Conservation (phyloP, 2,329 filamentous ascomycete species). For the Hortaea werneckii region DNA sequence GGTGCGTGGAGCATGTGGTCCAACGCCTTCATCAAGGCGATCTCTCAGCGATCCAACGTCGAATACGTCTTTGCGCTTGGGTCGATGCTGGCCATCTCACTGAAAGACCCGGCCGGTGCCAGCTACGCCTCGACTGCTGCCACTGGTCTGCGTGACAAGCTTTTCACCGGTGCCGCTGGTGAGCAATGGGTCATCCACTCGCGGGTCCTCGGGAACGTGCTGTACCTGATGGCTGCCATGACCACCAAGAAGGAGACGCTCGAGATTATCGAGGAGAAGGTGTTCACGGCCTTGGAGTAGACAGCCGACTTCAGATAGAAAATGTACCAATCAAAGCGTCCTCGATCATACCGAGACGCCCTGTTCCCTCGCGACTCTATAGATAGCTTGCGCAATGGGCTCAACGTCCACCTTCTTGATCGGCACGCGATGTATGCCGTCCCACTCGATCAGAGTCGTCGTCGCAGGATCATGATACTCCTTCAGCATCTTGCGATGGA, state of each 20-base stretch:
- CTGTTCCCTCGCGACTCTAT: conserved; percentile 42
- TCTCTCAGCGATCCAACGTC: conserved; percentile 50
- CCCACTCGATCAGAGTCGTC: conserved; percentile 57
- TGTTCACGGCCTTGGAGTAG: conserved; percentile 24
- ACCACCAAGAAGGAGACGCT: conserved; percentile 37
- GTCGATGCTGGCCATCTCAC: conserved; percentile 58
- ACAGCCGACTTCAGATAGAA: background rate
- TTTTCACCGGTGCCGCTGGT: conserved; percentile 30
- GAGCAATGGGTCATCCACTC: conserved; percentile 43
- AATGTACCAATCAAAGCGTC: background rate
- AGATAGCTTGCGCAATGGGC: conserved; percentile 42
- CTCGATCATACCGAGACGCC: conserved; percentile 28
- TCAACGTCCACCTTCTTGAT: conserved; percentile 58
- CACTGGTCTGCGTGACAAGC: conserved; percentile 40
- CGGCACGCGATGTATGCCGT: conserved; percentile 60
- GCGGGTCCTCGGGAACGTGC: conserved; percentile 49
- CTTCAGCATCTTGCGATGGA: conserved; percentile 47
- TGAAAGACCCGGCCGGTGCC: conserved; percentile 39
- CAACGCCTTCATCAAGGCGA: conserved; percentile 43
- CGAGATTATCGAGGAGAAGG: conserved; percentile 29
- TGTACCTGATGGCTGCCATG: conserved; percentile 52
- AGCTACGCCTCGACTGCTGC: conserved; percentile 50
- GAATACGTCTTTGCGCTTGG: conserved; percentile 63
- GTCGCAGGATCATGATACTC: conserved; percentile 50
- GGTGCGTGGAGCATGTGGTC: conserved; percentile 63